Evolutionary conservation across 164 flowering plant genomes (phyloP).

Genomic region (Santalum album): DNA sequence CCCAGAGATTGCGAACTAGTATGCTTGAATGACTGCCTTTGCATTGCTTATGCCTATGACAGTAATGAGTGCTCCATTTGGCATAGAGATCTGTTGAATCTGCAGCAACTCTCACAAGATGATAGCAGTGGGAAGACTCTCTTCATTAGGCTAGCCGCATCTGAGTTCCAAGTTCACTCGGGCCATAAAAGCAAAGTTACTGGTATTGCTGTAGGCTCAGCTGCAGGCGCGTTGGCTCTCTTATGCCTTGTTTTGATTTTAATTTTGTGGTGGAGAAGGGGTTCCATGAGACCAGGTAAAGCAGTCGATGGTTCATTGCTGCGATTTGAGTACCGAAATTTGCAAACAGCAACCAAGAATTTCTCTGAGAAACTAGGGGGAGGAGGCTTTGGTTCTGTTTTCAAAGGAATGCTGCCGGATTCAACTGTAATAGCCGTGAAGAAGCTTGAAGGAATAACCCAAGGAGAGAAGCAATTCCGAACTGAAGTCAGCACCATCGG

Average conservation of each 20-base stretch:
- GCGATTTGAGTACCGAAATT: constrained; percentile 27
- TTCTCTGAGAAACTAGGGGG: constrained; percentile 46
- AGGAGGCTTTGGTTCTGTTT: constrained; percentile 54
- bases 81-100: constrained; percentile 21
- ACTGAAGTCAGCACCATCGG: constrained; percentile 68
- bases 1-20: neutral
- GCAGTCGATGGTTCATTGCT: constrained; percentile 27
- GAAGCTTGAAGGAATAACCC: constrained; percentile 39
- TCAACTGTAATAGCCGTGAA: constrained; percentile 36
- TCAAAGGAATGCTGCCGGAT: constrained; percentile 35
- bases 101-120: constrained; percentile 18
- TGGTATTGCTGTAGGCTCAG: constrained; percentile 16
- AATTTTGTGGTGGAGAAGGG: constrained; percentile 13
- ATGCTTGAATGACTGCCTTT: neutral
- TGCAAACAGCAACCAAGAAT: constrained; percentile 39
- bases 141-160: constrained; percentile 17
- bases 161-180: constrained; percentile 6
- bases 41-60: constrained; percentile 8
- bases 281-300: constrained; percentile 8
- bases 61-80: constrained; percentile 21
- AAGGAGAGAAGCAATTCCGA: constrained; percentile 53
- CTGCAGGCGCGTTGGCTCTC: constrained; percentile 8
- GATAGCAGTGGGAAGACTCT: constrained; percentile 17
- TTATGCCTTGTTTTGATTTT: constrained; percentile 13
- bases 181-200: constrained; percentile 6